Evolutionary conservation across 106 monocot species (phyloP), one percentile per base, ranked within the genome.

Genomic region (Agapanthus africanus): DNA sequence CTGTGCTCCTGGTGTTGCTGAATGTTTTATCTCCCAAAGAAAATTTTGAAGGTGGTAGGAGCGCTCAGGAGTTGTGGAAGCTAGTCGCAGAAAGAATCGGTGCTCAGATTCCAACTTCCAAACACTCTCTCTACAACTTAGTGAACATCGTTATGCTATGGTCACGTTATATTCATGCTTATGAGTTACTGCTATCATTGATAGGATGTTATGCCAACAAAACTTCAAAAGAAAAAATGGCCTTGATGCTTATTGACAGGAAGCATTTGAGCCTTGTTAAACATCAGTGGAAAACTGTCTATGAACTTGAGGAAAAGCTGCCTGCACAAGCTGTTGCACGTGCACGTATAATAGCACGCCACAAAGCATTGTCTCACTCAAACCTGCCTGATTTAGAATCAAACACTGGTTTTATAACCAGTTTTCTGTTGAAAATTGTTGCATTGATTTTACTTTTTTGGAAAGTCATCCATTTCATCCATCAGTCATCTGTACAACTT

Each of bases 261-360:
- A 76, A 81, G 60, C 28, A 75, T 41, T 65, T 67, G 28, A 81
- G 35, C 14, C 40, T 42, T 73, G 72, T 72, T 61, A 65, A 70
- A 41, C 23, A 67, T 67, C 65, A 83, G 4, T 72, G 74, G 72
- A 50, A 25, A 46, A 60, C 61, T 63, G 64, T 82, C 67, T 65
- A 54, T 69, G 69, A 90, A 51, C 59, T 87, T 30, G 93, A 93
- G 72, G 76, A 74, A 35, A 73, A 74, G 50, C 69, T 93, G 51
- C 81, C 87, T 32, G 68, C 70, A 31, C 77, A 89, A 36, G 71
- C 79, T 61, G 81, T 87, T 35, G 88, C 76, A 70, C 57, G 84
- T 65, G 93, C 86, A 68, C 93, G 90, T 0, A 68, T 52, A 38
- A 78, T 87, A 66, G 93, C 90, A 44, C 89, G 86, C 16, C 33